These are phyloP conservation scores for Juglanconis sp. DNA, from an alignment of 2,329 filamentous ascomycete species.

Conservation along the genomic window DNA sequence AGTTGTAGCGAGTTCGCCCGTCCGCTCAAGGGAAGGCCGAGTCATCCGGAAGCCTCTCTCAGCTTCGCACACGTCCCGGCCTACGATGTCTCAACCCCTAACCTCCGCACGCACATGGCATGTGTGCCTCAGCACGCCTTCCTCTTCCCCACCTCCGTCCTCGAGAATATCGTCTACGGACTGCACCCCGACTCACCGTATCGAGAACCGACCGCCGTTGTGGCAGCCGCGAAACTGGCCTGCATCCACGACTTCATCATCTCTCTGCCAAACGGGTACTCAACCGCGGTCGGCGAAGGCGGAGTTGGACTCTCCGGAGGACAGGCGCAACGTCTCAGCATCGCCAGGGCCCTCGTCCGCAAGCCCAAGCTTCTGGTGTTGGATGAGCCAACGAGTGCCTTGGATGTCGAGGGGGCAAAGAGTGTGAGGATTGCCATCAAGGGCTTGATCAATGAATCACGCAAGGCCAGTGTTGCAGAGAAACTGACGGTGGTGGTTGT, in stretches of 20 bases:
- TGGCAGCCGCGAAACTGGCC: slow-evolving; percentile 51
- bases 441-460: slow-evolving; percentile 40
- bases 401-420: slow-evolving; percentile 68
- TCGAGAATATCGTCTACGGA: slow-evolving; percentile 81
- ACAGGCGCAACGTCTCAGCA: slow-evolving; percentile 76
- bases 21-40: not conserved
- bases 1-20: not conserved
- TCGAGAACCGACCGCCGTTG: slow-evolving; percentile 42
- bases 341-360: slow-evolving; percentile 74
- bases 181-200: slow-evolving; percentile 53
- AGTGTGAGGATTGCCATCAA: slow-evolving; percentile 62
- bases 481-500: slow-evolving; percentile 73
- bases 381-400: slow-evolving; percentile 81
- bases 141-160: slow-evolving; percentile 74
- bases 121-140: slow-evolving; percentile 70
- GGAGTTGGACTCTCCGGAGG: slow-evolving; percentile 74
- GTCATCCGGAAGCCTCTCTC: slow-evolving; percentile 36
- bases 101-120: slow-evolving; percentile 59
- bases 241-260: slow-evolving; percentile 75
- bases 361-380: slow-evolving; percentile 71
- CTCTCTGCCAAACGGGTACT: slow-evolving; percentile 68
- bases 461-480: slow-evolving; percentile 14
- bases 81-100: slow-evolving; percentile 54
- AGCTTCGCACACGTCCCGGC: slow-evolving; percentile 59
- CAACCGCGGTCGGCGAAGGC: slow-evolving; percentile 73